Evolutionary conservation across 495 filamentous ascomycete genomes (phyloP).

Genomic region (Podospora pseudocomata): DNA sequence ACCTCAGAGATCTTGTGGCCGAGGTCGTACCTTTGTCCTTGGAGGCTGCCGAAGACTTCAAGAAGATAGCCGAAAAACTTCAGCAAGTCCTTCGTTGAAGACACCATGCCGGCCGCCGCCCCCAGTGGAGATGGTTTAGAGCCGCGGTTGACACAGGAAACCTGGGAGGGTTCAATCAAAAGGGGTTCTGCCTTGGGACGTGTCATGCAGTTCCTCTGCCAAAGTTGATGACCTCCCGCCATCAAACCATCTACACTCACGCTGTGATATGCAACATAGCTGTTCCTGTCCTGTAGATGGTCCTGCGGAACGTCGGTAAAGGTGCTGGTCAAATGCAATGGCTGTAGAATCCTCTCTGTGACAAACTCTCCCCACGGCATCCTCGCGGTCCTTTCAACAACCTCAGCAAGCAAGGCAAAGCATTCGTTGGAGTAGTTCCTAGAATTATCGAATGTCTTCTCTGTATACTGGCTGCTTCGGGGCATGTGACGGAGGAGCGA

Average conservation of each 20-base stretch:
- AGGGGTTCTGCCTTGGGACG: not conserved
- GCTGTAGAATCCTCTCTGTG: constrained; percentile 9
- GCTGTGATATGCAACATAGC: constrained; percentile 12
- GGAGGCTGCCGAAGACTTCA: not conserved
- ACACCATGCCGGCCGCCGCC: constrained; percentile 22
- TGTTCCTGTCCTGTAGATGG: not conserved
- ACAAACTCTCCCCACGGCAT: constrained; percentile 13
- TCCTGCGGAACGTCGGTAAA: constrained; percentile 7
- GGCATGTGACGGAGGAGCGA: constrained; percentile 14
- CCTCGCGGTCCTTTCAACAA: constrained; percentile 13
- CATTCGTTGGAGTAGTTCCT: constrained; percentile 27
- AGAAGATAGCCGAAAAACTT: constrained; percentile 17
- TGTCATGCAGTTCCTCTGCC: not conserved
- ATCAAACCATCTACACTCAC: not conserved
- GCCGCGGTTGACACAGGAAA: not conserved
- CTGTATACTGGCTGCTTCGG: constrained; percentile 1
- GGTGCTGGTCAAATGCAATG: constrained; percentile 17
- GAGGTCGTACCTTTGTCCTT: not conserved
- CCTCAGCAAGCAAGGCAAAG: constrained; percentile 12
- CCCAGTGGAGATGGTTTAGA: not conserved
- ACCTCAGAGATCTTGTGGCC: not conserved
- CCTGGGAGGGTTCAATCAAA: constrained; percentile 10
- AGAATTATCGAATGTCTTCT: constrained; percentile 4
- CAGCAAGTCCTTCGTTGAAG: constrained; percentile 16
- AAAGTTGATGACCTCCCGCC: not conserved